Conservation (phyloP, 495 filamentous ascomycete species). For the Penicillium cosmopolitanum region DNA sequence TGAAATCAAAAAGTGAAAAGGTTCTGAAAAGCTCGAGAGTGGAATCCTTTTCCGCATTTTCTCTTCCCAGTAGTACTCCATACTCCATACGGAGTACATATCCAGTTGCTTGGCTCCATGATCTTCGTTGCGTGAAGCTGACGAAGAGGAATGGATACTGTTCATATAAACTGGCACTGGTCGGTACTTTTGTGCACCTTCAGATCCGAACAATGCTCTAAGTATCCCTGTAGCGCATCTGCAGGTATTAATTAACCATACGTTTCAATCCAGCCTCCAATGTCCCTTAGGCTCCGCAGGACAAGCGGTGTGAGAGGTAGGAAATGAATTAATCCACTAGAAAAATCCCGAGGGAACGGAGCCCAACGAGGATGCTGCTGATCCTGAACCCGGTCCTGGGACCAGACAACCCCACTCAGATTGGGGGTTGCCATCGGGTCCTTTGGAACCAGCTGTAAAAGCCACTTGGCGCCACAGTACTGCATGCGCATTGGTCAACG, state of each 20-base stretch:
- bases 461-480: constrained; percentile 23
- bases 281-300: constrained; percentile 10
- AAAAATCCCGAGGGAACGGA: constrained; percentile 30
- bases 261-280: background rate
- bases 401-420: constrained; percentile 24
- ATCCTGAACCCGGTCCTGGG: constrained; percentile 20
- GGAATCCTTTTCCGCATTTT: constrained; percentile 20
- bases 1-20: background rate
- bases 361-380: constrained; percentile 32
- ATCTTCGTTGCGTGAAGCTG: background rate
- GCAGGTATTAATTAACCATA: background rate
- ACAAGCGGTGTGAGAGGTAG: constrained; percentile 33
- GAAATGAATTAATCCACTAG: constrained; percentile 23
- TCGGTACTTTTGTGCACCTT: background rate
- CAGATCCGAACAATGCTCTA: background rate
- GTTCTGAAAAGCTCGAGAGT: constrained; percentile 5
- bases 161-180: background rate
- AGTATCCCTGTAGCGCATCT: background rate
- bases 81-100: background rate
- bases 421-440: constrained; percentile 19
- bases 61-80: background rate
- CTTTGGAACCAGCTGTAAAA: constrained; percentile 20
- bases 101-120: background rate
- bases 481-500: constrained; percentile 24
- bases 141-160: background rate